A percentile compares a stretch with the other conserved stretches of the same genome.
Evolutionary conservation across 441 rosid genomes (phyloP).

Genomic region (Eutrema salsugineum): DNA sequence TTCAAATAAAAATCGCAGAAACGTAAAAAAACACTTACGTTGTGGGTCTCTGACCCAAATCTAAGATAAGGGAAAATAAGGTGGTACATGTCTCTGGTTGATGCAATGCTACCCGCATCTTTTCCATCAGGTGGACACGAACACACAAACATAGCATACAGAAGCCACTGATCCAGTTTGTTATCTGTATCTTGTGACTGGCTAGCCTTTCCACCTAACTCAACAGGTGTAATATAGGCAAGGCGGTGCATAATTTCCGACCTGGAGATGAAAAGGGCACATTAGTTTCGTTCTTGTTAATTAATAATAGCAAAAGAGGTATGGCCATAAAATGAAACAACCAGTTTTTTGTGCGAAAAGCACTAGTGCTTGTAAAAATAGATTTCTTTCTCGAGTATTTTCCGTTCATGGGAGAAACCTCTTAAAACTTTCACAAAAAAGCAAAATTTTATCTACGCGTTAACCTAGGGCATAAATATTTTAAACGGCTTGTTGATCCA

Average conservation of each 20-base stretch:
- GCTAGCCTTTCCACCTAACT: constrained; percentile 93
- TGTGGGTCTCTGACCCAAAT: constrained; percentile 89
- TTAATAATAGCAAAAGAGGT: constrained; percentile 8
- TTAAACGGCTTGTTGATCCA: background rate
- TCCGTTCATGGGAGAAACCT: background rate
- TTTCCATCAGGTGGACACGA: constrained; percentile 93
- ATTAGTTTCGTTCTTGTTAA: constrained; percentile 13
- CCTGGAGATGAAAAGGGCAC: constrained; percentile 48
- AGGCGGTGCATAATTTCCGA: constrained; percentile 81
- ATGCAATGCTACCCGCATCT: constrained; percentile 80
- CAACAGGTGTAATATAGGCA: constrained; percentile 87
- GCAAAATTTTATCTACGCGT: background rate
- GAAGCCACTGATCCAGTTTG: constrained; percentile 98
- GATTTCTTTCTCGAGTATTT: background rate
- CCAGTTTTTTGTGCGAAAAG: background rate
- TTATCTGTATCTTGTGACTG: constrained; percentile 91
- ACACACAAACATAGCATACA: constrained; percentile 97
- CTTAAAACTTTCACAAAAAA: background rate
- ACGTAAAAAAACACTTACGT: constrained; percentile 50
- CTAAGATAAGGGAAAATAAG: constrained; percentile 85
- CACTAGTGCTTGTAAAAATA: constrained; percentile 3
- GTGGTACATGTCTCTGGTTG: constrained; percentile 91
- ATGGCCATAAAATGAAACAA: constrained; percentile 2
- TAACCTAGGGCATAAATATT: background rate
- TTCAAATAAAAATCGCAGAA: background rate